Evolutionary conservation across 2,329 filamentous ascomycete species (phyloP), one percentile per base, ranked within the genome.

Genomic region (Ceratocystiopsis brevicomis): DNA sequence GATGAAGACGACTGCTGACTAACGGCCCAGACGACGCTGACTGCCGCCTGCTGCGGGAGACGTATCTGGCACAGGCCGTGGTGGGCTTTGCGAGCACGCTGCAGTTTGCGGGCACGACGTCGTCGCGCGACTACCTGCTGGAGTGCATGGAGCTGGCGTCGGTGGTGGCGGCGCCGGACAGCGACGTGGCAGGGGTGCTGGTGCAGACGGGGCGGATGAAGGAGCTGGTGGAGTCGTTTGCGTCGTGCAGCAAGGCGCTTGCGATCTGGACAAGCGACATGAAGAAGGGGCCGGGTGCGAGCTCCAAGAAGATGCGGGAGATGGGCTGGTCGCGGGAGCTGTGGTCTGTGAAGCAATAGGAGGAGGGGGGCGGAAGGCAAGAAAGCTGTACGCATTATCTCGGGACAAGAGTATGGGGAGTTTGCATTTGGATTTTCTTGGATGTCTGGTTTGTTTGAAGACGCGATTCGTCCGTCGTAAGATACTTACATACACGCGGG

Each of bases 71-170:
- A 2, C 86, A 95, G 57, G 72, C 83, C 16, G 67, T 94, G 37
- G 69, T 98, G 41, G 83, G 81, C 3, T 95, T 90, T 57, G 75
- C 90, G 55, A 78, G 73, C 53, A 78, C 81, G 1, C 65, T 96
- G 41, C 81, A 92, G 56, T 81, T 81, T 54, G 80, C 81, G 0
- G 85, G 84, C 4, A 77, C 76, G 39, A 69, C 74, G 40, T 64
- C 92, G 38, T 79, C 76, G 39, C 76, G 85, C 38, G 82, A 88
- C 46, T 73, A 80, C 50, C 67, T 93, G 16, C 69, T 90, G 21
- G 78, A 88, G 55, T 82, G 79, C 53, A 88, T 98, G 81, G 83
- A 94, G 46, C 66, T 98, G 15, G 78, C 85, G 1, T 76, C 78
- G 1, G 57, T 77, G 2, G 71, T 94, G 41, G 84, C 88, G 2